phyloP scores from a whole-genome alignment of 1,139 yeast genomes.

The Kurtzmaniella quercitrusa region DNA sequence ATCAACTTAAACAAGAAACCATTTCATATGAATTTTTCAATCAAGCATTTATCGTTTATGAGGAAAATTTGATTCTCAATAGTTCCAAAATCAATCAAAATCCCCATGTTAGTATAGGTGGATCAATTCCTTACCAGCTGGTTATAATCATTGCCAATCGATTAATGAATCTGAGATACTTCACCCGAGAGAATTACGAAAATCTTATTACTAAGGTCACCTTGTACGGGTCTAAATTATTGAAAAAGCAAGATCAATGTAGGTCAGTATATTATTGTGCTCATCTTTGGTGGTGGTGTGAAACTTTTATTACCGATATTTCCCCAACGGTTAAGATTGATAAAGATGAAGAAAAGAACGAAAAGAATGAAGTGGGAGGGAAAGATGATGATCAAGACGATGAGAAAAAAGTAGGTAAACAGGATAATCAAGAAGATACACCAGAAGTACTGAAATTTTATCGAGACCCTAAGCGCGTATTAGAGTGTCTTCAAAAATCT shows the following conservation, averaged over 20 bases:
- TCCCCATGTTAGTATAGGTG: constrained; percentile 38
- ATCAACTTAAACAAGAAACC: constrained; percentile 52
- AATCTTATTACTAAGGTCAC: constrained; percentile 81
- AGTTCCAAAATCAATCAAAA: constrained; percentile 16
- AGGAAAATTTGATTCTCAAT: constrained; percentile 52
- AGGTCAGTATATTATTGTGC: constrained; percentile 84
- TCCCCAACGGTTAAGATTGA: constrained; percentile 20
- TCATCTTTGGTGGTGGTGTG: constrained; percentile 93
- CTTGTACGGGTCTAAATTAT: constrained; percentile 78
- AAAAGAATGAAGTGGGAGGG: constrained; percentile 27
- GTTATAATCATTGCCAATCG: constrained; percentile 55
- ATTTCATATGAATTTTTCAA: constrained; percentile 87
- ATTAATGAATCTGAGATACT: constrained; percentile 54
- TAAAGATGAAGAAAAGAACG: constrained; percentile 19
- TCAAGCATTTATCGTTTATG: constrained; percentile 83
- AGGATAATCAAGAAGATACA: no score
- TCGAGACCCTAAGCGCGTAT: constrained; percentile 40
- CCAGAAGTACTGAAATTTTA: constrained; percentile 14
- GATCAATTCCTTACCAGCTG: constrained; percentile 37
- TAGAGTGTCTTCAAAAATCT: constrained; percentile 56
- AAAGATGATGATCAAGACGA: constrained; percentile 1
- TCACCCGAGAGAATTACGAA: constrained; percentile 66
- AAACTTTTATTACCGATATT: constrained; percentile 27
- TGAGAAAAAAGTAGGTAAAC: no score
- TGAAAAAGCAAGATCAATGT: constrained; percentile 93